Base-by-base conservation (phyloP, 2,329 filamentous ascomycete genomes). In the Pezicula radicicola region DNA sequence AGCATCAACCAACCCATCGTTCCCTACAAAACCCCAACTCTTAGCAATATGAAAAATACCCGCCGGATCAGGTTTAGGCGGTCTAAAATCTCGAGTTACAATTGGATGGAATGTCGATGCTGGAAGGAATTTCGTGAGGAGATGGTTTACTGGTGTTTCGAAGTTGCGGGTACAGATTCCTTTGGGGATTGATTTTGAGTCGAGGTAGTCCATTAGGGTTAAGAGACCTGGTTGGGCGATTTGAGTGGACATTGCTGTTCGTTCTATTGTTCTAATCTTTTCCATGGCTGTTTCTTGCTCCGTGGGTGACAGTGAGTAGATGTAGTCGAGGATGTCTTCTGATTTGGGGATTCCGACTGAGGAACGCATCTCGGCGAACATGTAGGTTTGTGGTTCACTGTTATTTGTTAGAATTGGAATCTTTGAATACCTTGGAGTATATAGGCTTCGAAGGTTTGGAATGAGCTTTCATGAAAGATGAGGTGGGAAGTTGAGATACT, bases 111-210 rank as follows among this genome's bases (percentile, higher is more conserved):
- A 96, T 39, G 77, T 70, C 53, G 84, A 81, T 2, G 73, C 76
- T 1, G 80, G 75, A 8, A 97, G 77, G 68, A 94, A 94, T 46
- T 85, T 94, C 48, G 73, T 72, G 3, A 97, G 77, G 3, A 95
- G 78, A 68, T 92, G 86, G 44, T 78, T 72, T 1, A 94, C 89
- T 6, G 90, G 90, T 7, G 81, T 74, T 62, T 93, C 89, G 65
- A 97, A 97, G 74, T 99, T 97, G 65, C 94, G 81, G 2, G 94
- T 97, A 72, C 92, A 97, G 57, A 97, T 91, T 15, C 83, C 93
- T 70, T 95, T 94, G 60, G 75, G 83, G 30, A 97, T 68, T 6
- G 72, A 69, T 27, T 79, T 78, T 6, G 71, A 65, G 63, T 94
- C 85, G 16, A 97, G 83, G 68, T 94, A 96, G 51, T 81, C 72